A percentile compares a stretch with the other conserved stretches of the same genome.
Evolutionary conservation across 805 yeast species (phyloP).

Genomic region (Suhomyces pyralidae): DNA sequence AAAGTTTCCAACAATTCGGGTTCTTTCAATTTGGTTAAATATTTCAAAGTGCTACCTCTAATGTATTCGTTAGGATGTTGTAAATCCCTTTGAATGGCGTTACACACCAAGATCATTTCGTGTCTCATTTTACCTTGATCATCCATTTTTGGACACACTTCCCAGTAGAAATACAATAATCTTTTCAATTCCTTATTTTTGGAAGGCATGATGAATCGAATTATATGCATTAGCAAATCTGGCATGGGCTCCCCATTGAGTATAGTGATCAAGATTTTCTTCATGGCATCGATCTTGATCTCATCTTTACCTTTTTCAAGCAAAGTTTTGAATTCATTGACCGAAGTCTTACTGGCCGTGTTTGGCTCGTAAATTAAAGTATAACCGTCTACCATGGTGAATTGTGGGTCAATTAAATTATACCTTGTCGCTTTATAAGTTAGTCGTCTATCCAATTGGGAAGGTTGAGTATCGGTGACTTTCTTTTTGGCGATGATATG

Average conservation of each 20-base stretch:
- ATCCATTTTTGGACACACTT: conserved; percentile 90
- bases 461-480: neutral
- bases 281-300: conserved; percentile 86
- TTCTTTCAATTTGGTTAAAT: conserved; percentile 85
- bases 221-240: conserved; percentile 91
- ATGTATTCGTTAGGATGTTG: conserved; percentile 98
- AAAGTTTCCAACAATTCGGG: conserved; percentile 92
- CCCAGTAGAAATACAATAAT: conserved; percentile 94
- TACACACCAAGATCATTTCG: conserved; percentile 98
- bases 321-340: conserved; percentile 68
- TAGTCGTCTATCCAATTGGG: neutral
- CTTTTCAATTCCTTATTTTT: conserved; percentile 87
- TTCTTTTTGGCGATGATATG: neutral
- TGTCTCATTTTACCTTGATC: conserved; percentile 88
- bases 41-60: conserved; percentile 92
- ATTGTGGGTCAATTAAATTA: neutral
- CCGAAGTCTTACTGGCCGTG: conserved; percentile 58
- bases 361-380: conserved; percentile 80
- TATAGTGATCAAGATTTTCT: conserved; percentile 77
- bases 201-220: conserved; percentile 96
- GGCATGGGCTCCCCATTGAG: conserved; percentile 92
- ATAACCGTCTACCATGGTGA: conserved; percentile 45
- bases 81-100: conserved; percentile 94
- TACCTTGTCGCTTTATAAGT: neutral
- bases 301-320: conserved; percentile 90